Evolutionary conservation across 768 basidiomycete genomes (phyloP).

Genomic region (Dioszegia crocea): DNA sequence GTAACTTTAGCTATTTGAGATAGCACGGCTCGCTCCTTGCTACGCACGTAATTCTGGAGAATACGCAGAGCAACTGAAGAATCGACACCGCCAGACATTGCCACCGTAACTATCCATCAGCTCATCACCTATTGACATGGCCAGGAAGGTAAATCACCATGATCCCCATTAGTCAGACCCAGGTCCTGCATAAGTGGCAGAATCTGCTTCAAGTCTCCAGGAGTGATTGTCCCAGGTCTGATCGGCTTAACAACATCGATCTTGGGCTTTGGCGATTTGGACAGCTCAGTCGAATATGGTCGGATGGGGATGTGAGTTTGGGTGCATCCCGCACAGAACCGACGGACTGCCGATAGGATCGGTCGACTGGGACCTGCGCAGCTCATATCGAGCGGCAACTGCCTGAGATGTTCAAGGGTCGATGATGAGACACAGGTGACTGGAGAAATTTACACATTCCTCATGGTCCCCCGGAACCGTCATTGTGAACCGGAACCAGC

Average conservation of each 20-base stretch:
- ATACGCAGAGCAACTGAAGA: constrained; percentile 82
- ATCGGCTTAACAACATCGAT: neutral
- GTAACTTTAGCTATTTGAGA: neutral
- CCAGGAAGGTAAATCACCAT: constrained; percentile 20
- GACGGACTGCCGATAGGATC: neutral
- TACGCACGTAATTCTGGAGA: constrained; percentile 62
- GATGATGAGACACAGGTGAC: too few relatives aligned
- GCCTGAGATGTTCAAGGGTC: too few relatives aligned
- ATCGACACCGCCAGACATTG: constrained; percentile 95
- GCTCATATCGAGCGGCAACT: neutral
- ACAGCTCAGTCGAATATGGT: neutral
- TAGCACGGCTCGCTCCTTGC: too few relatives aligned
- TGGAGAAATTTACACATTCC: too few relatives aligned
- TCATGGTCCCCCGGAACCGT: too few relatives aligned
- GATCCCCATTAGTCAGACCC: constrained; percentile 25
- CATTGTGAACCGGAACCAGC: too few relatives aligned
- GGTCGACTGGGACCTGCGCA: neutral
- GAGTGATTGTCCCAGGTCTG: neutral
- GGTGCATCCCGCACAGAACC: neutral
- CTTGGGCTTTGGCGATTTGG: neutral
- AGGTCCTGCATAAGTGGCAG: constrained; percentile 20
- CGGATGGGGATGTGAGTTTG: neutral
- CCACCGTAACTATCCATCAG: constrained; percentile 65
- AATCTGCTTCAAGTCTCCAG: constrained; percentile 10
- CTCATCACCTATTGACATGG: neutral